Percentiles rank a stretch among this genome's conserved stretches.
Conservation (phyloP, 1,284 basidiomycete genomes). For the Paramarasmius palmivorus region DNA sequence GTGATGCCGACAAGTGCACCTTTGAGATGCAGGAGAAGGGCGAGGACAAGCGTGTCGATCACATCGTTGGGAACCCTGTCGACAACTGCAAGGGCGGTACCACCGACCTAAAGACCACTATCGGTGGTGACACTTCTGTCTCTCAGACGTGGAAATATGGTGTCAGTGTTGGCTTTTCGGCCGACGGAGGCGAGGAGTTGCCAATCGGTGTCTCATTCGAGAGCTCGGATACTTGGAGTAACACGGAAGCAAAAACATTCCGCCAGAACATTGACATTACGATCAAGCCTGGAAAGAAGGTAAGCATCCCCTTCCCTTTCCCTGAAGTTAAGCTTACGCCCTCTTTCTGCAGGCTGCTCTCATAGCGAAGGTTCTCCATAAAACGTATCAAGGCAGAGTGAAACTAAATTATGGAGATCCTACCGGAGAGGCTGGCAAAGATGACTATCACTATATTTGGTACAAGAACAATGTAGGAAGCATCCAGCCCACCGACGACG, state of each 20-base stretch:
- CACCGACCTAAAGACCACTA: background rate
- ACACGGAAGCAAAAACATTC: constrained; percentile 4
- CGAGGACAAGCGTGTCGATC: background rate
- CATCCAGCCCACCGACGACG: background rate
- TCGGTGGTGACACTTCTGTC: background rate
- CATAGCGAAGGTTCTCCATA: background rate
- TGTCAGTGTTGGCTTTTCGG: background rate
- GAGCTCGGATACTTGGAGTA: constrained; percentile 3
- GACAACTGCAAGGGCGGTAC: constrained; percentile 6
- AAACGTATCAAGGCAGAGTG: background rate
- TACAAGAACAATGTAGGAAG: constrained; percentile 3
- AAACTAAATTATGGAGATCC: constrained; percentile 1
- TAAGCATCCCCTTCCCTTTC: background rate
- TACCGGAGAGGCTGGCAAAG: background rate
- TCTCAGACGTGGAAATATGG: constrained; percentile 6
- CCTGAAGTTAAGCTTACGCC: background rate
- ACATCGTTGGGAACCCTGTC: constrained; percentile 1
- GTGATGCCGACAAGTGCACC: constrained; percentile 1
- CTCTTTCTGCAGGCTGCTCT: background rate
- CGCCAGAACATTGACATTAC: constrained; percentile 5
- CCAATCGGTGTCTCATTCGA: background rate
- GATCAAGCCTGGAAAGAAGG: constrained; percentile 4
- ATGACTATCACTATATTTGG: constrained; percentile 3
- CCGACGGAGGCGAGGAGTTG: background rate
- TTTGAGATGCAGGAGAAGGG: constrained; percentile 2